Evolutionary conservation across 306 rosid genomes (phyloP), one percentile per base, ranked within the genome.

Genomic region (Gastrolobium villosum): DNA sequence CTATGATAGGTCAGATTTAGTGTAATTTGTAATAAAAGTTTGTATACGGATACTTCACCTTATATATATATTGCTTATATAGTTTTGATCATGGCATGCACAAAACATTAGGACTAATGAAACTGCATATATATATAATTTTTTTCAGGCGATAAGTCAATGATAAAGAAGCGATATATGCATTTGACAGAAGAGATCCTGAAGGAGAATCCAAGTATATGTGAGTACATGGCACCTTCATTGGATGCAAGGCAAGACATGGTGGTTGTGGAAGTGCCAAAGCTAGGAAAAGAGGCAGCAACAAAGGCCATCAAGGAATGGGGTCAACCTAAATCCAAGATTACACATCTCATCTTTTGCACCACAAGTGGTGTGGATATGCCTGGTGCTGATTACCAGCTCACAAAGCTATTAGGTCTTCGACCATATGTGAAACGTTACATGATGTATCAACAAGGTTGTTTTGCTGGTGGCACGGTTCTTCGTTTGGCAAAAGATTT

Each of bases 381-480:
- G 82, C 82, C 82, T 0, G 82, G 82, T 13, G 85, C 85, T 7
- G 85, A 82, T 46, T 82, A 82, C 20, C 85, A 82, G 4, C 75
- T 82, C 48, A 76, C 85, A 13, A 82, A 82, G 40, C 70, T 82
- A 3, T 28, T 76, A 4, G 85, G 79, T 3, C 85, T 76, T 10
- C 39, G 74, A 0, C 82, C 74, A 0, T 53, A 65, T 1, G 82
- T 82, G 55, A 76, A 82, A 82, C 78, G 85, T 13, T 82, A 76
- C 64, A 82, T 82, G 85, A 82, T 82, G 85, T 82, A 82, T 37
- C 82, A 78, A 35, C 82, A 78, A 13, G 82, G 82, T 2, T 78
- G 81, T 13, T 76, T 65, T 2, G 81, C 81, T 4, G 81, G 81
- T 52, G 81, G 81, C 13, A 76, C 74, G 28, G 81, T 76, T 32